Evolutionary conservation across 305 asterid species (phyloP).

Genomic region (Rubia balearica): DNA sequence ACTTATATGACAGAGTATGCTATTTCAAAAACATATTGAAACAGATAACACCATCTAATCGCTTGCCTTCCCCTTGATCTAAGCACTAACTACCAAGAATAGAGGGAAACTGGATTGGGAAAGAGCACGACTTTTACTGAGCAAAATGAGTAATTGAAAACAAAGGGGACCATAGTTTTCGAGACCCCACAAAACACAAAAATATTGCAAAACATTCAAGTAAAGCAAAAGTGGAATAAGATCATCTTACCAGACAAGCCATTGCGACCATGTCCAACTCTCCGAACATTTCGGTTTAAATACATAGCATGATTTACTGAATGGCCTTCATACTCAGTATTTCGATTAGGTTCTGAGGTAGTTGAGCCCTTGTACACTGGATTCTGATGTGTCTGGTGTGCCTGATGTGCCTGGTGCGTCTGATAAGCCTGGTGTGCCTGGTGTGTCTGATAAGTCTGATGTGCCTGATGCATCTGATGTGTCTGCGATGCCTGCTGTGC

Average conservation of each 20-base stretch:
- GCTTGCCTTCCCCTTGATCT: background rate
- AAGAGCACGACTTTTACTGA: background rate
- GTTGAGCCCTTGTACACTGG: conserved; percentile 33
- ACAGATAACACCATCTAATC: background rate
- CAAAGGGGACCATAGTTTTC: background rate
- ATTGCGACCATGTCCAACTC: conserved; percentile 46
- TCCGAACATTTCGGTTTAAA: conserved; percentile 51
- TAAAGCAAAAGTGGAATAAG: conserved; percentile 4
- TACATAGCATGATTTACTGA: conserved; percentile 36
- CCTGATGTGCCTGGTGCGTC: background rate
- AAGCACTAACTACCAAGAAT: background rate
- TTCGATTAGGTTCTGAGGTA: conserved; percentile 43
- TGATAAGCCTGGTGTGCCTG: background rate
- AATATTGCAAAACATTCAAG: background rate
- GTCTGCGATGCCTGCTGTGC: background rate
- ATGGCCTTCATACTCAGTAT: conserved; percentile 32
- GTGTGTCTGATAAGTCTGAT: background rate
- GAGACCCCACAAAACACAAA: background rate
- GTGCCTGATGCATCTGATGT: background rate
- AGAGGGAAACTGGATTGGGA: too few species aligned
- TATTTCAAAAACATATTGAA: background rate
- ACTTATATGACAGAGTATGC: background rate
- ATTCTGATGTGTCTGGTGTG: conserved; percentile 38
- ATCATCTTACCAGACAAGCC: conserved; percentile 50
- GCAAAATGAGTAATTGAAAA: background rate